Conservation (phyloP, 1,284 basidiomycete species). For the Lentinus polychrous region DNA sequence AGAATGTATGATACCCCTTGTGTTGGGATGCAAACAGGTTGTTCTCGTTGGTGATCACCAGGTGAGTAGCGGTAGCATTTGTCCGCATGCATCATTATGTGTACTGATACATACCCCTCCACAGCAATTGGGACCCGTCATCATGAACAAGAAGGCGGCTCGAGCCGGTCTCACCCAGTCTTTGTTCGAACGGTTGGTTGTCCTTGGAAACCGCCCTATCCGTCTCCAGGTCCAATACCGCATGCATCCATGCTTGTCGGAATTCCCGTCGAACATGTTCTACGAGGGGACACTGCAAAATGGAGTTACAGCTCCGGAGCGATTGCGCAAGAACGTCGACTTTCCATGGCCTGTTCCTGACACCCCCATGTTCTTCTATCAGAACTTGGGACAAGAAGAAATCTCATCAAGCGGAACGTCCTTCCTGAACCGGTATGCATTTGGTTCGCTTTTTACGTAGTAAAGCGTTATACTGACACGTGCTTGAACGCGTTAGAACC, state of each 20-base stretch:
- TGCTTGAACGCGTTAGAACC: constrained; percentile 48
- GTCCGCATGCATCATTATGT: constrained; percentile 8
- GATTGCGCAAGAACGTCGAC: constrained; percentile 94
- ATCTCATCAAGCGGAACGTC: constrained; percentile 98
- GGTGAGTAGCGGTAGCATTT: constrained; percentile 27
- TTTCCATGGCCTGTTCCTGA: constrained; percentile 99
- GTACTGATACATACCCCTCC: constrained; percentile 4
- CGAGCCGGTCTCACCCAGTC: constrained; percentile 96
- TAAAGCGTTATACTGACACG: constrained; percentile 12
- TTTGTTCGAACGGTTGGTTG: constrained; percentile 94
- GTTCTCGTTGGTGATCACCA: constrained; percentile 98
- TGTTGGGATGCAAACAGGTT: constrained; percentile 97
- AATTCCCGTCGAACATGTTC: constrained; percentile 99
- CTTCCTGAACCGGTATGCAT: constrained; percentile 81
- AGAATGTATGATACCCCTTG: constrained; percentile 99
- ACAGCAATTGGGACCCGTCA: constrained; percentile 94
- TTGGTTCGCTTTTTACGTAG: constrained; percentile 12
- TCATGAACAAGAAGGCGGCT: constrained; percentile 99
- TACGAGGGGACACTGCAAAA: constrained; percentile 99
- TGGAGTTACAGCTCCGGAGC: constrained; percentile 97
- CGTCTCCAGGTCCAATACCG: constrained; percentile 99
- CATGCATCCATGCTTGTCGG: constrained; percentile 99
- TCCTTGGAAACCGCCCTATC: constrained; percentile 94
- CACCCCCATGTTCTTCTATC: constrained; percentile 99
- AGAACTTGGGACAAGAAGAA: constrained; percentile 98